phyloP scores from a whole-genome alignment of 2,329 filamentous ascomycete genomes.

The Colletotrichum tanaceti region DNA sequence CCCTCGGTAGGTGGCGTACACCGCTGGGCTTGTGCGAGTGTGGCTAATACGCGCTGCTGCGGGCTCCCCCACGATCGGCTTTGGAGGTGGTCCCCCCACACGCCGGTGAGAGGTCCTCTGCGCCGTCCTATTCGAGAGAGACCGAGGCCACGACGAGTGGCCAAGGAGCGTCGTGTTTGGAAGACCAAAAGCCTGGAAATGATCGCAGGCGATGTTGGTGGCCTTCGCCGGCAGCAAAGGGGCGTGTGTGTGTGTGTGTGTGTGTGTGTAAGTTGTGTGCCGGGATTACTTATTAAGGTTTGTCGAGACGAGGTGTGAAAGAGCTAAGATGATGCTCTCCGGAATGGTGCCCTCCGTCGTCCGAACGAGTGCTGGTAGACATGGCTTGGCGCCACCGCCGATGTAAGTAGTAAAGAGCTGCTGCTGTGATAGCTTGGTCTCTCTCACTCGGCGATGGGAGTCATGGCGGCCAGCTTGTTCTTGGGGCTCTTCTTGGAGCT shows the following conservation, averaged over 20 bases:
- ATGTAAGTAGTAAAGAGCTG: background rate
- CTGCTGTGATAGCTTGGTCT: background rate
- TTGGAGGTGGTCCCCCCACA: constrained; percentile 32
- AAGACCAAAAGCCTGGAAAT: constrained; percentile 13
- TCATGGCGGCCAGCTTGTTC: constrained; percentile 62
- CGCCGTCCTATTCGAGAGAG: constrained; percentile 4
- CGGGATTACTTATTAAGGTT: constrained; percentile 35
- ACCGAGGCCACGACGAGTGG: constrained; percentile 1
- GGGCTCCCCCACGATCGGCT: constrained; percentile 35
- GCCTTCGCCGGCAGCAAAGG: constrained; percentile 16
- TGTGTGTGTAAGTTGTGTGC: background rate
- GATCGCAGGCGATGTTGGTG: constrained; percentile 8
- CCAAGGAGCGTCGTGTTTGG: constrained; percentile 24
- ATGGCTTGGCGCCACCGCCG: background rate
- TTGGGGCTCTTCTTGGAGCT: constrained; percentile 63
- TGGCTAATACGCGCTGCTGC: constrained; percentile 36
- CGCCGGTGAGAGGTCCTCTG: constrained; percentile 23
- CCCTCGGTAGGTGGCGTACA: constrained; percentile 31
- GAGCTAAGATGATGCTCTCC: background rate
- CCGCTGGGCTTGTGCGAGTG: constrained; percentile 35
- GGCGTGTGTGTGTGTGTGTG: background rate
- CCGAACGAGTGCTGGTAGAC: constrained; percentile 18
- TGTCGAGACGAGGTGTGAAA: constrained; percentile 24
- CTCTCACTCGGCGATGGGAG: constrained; percentile 63
- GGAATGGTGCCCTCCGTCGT: constrained; percentile 12